These are phyloP conservation scores for Pleomassaria siparia DNA, from an alignment of 2,329 filamentous ascomycete genomes.

Conservation along the genomic window DNA sequence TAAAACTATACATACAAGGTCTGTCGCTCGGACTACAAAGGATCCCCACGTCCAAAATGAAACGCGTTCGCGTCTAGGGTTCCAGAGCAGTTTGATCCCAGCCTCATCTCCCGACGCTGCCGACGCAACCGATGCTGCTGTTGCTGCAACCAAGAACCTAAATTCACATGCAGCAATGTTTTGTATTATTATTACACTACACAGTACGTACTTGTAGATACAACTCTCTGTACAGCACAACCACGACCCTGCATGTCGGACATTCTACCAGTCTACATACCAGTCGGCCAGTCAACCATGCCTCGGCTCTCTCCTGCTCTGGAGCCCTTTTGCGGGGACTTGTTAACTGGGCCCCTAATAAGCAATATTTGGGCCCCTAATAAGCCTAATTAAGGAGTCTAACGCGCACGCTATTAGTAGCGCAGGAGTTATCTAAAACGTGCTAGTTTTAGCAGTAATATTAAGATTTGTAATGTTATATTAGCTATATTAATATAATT, in stretches of 20 bases:
- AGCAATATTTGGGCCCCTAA: too few species aligned
- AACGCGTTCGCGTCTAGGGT: constrained; percentile 22
- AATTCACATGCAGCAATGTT: not conserved
- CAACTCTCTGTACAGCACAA: not conserved
- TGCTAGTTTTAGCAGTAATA: too few species aligned
- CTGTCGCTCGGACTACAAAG: constrained; percentile 13
- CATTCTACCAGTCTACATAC: not conserved
- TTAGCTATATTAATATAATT: too few species aligned
- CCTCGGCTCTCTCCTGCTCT: not conserved
- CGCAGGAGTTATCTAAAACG: too few species aligned
- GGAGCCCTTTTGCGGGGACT: not conserved
- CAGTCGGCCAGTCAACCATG: constrained; percentile 2
- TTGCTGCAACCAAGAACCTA: not conserved
- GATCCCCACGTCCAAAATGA: constrained; percentile 21
- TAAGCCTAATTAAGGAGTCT: too few species aligned
- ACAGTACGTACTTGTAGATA: not conserved
- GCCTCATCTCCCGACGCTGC: not conserved
- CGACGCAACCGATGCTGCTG: not conserved
- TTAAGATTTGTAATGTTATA: too few species aligned
- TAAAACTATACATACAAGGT: constrained; percentile 10
- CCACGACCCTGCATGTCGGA: not conserved
- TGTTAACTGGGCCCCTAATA: too few species aligned
- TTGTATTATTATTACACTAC: too few species aligned
- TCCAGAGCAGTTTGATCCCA: constrained; percentile 11
- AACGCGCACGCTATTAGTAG: too few species aligned